Evolutionary conservation across 345 rosid genomes (phyloP).

Genomic region (Capsella bursapastoris): DNA sequence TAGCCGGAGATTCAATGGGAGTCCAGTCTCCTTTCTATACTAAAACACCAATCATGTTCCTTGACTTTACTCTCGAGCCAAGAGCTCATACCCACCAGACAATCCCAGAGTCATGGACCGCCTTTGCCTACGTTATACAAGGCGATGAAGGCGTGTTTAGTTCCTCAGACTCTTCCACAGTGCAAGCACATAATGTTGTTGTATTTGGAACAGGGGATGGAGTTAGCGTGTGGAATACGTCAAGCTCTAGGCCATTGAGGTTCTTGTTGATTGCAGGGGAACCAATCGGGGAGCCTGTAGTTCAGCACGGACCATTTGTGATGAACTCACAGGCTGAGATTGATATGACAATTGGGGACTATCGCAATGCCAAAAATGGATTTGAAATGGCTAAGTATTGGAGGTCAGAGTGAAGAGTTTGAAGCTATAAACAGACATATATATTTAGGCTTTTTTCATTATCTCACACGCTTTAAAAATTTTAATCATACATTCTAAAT

Average conservation of each 20-base stretch:
- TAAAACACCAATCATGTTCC: constrained; percentile 75
- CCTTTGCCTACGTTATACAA: constrained; percentile 65
- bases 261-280: constrained; percentile 72
- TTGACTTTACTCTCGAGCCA: constrained; percentile 73
- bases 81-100: constrained; percentile 57
- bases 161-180: constrained; percentile 41
- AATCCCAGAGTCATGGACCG: constrained; percentile 77
- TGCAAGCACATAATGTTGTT: constrained; percentile 54
- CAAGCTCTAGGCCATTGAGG: constrained; percentile 54
- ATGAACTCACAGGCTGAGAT: constrained; percentile 86
- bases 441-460: background rate
- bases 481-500: background rate
- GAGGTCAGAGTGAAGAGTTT: constrained; percentile 44
- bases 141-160: constrained; percentile 73
- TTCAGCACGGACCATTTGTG: constrained; percentile 82
- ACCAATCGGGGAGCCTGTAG: constrained; percentile 78
- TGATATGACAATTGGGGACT: constrained; percentile 74
- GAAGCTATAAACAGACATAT: background rate
- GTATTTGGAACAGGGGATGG: constrained; percentile 71
- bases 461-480: background rate
- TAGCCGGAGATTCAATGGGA: constrained; percentile 93
- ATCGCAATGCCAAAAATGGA: constrained; percentile 62
- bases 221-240: constrained; percentile 63
- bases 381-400: constrained; percentile 76
- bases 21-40: constrained; percentile 73